Evolutionary conservation across 192 early-diverging fungal species (phyloP), one percentile per base, ranked within the genome.

Genomic region (Rhizoclosmatium sp.): DNA sequence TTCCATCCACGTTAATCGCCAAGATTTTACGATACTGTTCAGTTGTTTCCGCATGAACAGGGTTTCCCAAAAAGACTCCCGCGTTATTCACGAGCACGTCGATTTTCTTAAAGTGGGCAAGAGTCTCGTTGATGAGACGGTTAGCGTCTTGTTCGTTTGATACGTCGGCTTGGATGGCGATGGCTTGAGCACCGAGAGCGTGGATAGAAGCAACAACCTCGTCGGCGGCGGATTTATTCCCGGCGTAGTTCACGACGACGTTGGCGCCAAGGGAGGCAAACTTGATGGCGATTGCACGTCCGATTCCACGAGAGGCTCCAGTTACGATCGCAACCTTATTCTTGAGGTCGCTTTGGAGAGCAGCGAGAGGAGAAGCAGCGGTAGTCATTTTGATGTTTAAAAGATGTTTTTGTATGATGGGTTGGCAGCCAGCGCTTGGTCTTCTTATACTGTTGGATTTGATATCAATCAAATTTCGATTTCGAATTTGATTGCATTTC

Each of bases 121-220:
- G 31, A 31, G 31, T 31, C 31, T 31, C 31, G 31, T 31, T 31
- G 31, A 31, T 31, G 31, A 31, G 31, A 31, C 31, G 31, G 31
- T 0, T 31, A 31, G 31, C 31, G 31, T 16, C 76, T 70, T 16
- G 48, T 71, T 2, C 46, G 60, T 4, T 79, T 62, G 80, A 85
- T 5, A 85, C 84, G 70, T 85, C 75, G 19, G 81, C 83, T 48
- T 84, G 82, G 62, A 84, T 62, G 2, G 82, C 82, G 39, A 83
- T 86, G n/a, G 83, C 83, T 5, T 75, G 69, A 16, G 62, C 66
- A n/a, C 69, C 69, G 40, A 71, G 73, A 72, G 16, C 47, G 12
- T 71, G 12, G 70, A 71, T 71, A 12, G 47, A 21, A 23, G 70
- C 41, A 14, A 71, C 70, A 48, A 58, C 31, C 16, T 71, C 70